Conservation (phyloP, 2,329 filamentous ascomycete genomes). For the Nemania sp. region DNA sequence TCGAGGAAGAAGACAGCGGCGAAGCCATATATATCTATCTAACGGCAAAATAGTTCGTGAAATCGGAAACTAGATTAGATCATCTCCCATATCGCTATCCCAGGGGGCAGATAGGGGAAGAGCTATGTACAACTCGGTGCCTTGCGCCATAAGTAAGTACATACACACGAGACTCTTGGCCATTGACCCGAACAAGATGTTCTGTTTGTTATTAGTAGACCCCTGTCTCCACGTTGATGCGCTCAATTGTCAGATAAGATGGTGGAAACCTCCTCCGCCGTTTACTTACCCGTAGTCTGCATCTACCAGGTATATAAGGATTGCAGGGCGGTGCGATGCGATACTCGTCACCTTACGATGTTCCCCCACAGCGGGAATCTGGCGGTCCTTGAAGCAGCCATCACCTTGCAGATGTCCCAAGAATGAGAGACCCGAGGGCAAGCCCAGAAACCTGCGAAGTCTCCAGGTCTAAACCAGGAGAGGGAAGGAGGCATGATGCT, state of each 20-base stretch:
- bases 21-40: too few relatives aligned
- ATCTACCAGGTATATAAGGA: slow-evolving; percentile 9
- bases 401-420: slow-evolving; percentile 15
- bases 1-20: too few relatives aligned
- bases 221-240: slow-evolving; percentile 20
- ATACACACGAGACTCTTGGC: neutral
- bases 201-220: neutral
- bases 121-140: too few relatives aligned
- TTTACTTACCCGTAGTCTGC: neutral
- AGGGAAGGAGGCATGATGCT: slow-evolving; percentile 11
- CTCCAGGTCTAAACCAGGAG: slow-evolving; percentile 5
- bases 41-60: too few relatives aligned
- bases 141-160: neutral
- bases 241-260: slow-evolving; percentile 11
- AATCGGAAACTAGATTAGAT: neutral
- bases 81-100: neutral
- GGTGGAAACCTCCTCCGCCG: slow-evolving; percentile 17
- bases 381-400: slow-evolving; percentile 10
- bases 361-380: slow-evolving; percentile 14
- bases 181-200: slow-evolving; percentile 5
- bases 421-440: slow-evolving; percentile 9
- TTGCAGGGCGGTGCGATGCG: slow-evolving; percentile 1
- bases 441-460: slow-evolving; percentile 12
- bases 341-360: slow-evolving; percentile 12
- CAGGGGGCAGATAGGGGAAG: slow-evolving; percentile 4